Conservation (phyloP, 805 yeast species). For the Zygosaccharomyces gambellarensis region DNA sequence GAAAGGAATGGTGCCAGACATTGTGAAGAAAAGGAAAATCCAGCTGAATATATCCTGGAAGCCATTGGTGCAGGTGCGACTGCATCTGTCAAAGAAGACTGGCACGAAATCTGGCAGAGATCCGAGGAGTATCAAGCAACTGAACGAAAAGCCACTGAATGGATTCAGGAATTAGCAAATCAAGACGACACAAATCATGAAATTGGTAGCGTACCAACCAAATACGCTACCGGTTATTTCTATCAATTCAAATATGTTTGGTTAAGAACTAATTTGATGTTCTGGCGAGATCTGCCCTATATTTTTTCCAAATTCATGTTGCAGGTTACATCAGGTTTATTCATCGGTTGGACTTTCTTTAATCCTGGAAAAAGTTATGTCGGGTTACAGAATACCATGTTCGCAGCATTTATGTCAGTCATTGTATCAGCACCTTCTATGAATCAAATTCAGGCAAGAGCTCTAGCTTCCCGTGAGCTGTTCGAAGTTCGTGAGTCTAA, state of each 20-base stretch:
- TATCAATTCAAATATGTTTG: constrained; percentile 42
- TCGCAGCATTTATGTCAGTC: constrained; percentile 55
- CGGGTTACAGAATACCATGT: constrained; percentile 57
- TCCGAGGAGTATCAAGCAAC: constrained; percentile 36
- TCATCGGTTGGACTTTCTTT: constrained; percentile 69
- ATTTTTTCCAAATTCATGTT: constrained; percentile 54
- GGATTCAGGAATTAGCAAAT: constrained; percentile 27
- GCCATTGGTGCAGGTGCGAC: constrained; percentile 45
- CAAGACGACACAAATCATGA: constrained; percentile 7
- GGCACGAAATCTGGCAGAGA: constrained; percentile 56
- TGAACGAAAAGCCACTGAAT: constrained; percentile 30
- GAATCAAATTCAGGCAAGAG: constrained; percentile 60
- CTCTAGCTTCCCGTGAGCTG: constrained; percentile 53
- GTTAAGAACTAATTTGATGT: constrained; percentile 38
- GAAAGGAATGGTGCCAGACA: constrained; percentile 62
- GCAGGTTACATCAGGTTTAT: constrained; percentile 48
- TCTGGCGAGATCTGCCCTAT: constrained; percentile 61
- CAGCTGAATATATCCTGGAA: constrained; percentile 44
- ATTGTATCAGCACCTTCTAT: constrained; percentile 50
- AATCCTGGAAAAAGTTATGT: constrained; percentile 47
- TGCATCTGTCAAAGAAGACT: constrained; percentile 44
- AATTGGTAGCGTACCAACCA: constrained; percentile 13
- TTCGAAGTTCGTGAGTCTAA: constrained; percentile 67
- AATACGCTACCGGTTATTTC: constrained; percentile 38
- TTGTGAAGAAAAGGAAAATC: constrained; percentile 43